Percentiles rank a stretch among this genome's conserved stretches.
phyloP scores from a whole-genome alignment of 352 stramenopile genomes.

The Paralagenidium karlingii region DNA sequence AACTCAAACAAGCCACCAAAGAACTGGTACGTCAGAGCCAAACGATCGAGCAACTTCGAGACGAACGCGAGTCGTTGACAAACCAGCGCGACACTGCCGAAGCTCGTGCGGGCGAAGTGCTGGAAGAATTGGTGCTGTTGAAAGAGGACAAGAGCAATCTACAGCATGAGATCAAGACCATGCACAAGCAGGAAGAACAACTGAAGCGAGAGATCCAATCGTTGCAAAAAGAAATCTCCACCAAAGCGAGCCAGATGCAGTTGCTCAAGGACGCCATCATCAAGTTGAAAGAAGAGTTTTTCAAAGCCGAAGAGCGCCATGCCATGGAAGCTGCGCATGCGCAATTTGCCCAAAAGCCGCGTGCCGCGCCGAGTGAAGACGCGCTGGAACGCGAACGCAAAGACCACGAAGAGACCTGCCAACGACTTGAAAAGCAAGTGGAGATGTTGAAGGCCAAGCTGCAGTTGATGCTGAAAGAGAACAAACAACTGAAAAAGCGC shows the following conservation, averaged over 20 bases:
- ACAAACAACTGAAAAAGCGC: constrained; percentile 11
- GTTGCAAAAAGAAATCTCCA: constrained; percentile 14
- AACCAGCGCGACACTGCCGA: constrained; percentile 66
- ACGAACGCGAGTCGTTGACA: constrained; percentile 24
- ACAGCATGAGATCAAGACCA: constrained; percentile 21
- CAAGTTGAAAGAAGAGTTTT: constrained; percentile 81
- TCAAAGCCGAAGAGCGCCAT: constrained; percentile 72
- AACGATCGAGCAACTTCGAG: constrained; percentile 43
- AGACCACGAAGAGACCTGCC: constrained; percentile 28
- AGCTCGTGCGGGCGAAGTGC: constrained; percentile 56
- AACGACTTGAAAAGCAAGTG: constrained; percentile 33
- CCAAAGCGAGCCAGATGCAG: constrained; percentile 54
- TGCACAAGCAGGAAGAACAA: constrained; percentile 19
- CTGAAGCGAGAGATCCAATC: constrained; percentile 11
- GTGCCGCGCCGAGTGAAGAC: constrained; percentile 14
- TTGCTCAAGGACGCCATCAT: constrained; percentile 68
- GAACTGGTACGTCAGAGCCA: constrained; percentile 30
- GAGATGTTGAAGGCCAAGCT: constrained; percentile 58
- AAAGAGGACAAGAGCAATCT: constrained; percentile 32
- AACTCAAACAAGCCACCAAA: constrained; percentile 65
- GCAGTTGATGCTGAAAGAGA: constrained; percentile 14
- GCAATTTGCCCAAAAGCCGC: constrained; percentile 24
- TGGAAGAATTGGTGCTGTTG: constrained; percentile 70
- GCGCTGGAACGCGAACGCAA: constrained; percentile 25
- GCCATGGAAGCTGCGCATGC: constrained; percentile 55